Evolutionary conservation across 2,329 filamentous ascomycete species (phyloP), one percentile per base, ranked within the genome.

Genomic region (Fusarium sp.): DNA sequence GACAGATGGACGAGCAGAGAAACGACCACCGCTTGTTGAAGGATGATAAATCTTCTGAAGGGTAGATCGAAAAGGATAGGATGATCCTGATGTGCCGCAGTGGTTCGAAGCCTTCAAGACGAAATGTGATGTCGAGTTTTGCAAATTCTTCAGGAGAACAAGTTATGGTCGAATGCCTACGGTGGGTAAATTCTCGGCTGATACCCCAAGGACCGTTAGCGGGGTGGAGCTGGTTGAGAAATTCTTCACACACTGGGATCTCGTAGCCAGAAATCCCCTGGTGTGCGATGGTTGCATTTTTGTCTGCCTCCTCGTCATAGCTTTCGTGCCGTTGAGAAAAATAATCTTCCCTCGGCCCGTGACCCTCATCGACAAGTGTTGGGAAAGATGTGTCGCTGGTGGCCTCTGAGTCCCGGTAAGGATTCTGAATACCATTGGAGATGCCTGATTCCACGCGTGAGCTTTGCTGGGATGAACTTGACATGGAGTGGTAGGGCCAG

Each of bases 11-110:
- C 4, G 42, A 22, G 3, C 3, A 1, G 5, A 47, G 2, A 1
- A 47, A 25, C 13, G 6, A 1, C 42, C 47, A 52, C 29, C 47
- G 16, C 22, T 29, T 14, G 0, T 16, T 2, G 25, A 52, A 29
- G 1, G 47, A 52, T 1, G 1, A 0, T 2, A 0, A 3, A 11
- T 29, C 10, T 3, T 52, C 47, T 13, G 25, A 29, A 7, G 47
- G 3, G 4, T 11, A 29, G 1, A 52, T 4, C 0, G 47, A 5
- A 52, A 52, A 52, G 3, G 7, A 29, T 1, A 52, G 25, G 4
- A 29, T 2, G 18, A 52, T 13, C n/a, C 1, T n/a, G 25, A 29
- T 29, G 3, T 29, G 25, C 1, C 47, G 6, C 5, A 10, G 9
- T 5, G 47, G 47, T 11, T 29, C 47, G 16, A 52, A 29, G 2